Conservation (phyloP, 306 rosid species). For the Crotalaria pallida region DNA sequence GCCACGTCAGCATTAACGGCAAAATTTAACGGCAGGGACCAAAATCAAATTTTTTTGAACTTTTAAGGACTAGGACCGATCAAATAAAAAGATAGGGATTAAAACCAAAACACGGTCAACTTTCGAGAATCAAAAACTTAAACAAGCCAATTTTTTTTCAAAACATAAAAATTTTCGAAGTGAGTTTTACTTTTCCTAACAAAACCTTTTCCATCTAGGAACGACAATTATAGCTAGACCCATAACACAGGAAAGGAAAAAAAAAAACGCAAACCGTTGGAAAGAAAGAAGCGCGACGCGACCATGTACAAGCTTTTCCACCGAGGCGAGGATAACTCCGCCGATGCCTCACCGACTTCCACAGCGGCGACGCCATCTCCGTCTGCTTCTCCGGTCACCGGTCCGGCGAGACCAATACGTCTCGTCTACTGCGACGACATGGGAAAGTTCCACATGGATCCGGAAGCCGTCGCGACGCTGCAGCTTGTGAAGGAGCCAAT, state of each 20-base stretch:
- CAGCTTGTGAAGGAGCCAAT: slow-evolving; percentile 93
- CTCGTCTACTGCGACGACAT: slow-evolving; percentile 81
- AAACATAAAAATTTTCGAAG: too few species aligned
- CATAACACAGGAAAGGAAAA: background rate
- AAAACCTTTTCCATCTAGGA: too few species aligned
- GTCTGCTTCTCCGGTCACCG: slow-evolving; percentile 50
- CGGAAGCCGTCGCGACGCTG: slow-evolving; percentile 82
- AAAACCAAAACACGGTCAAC: too few species aligned
- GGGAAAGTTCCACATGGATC: slow-evolving; percentile 92
- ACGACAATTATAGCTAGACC: too few species aligned
- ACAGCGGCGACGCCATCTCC: background rate
- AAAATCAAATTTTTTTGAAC: too few species aligned
- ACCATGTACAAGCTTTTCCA: slow-evolving; percentile 45
- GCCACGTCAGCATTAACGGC: too few species aligned
- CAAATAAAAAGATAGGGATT: too few species aligned
- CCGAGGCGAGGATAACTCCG: slow-evolving; percentile 38
- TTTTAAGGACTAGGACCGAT: too few species aligned
- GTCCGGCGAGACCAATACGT: slow-evolving; percentile 79
- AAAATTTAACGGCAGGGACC: too few species aligned
- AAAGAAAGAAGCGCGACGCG: background rate
- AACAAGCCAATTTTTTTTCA: too few species aligned
- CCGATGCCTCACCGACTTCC: slow-evolving; percentile 41
- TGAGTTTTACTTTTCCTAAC: too few species aligned
- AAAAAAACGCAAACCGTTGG: background rate
- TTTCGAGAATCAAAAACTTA: too few species aligned